A percentile compares a stretch with the other conserved stretches of the same genome.
Evolutionary conservation across 495 filamentous ascomycete genomes (phyloP).

Genomic region (Penicillium maclennaniae): DNA sequence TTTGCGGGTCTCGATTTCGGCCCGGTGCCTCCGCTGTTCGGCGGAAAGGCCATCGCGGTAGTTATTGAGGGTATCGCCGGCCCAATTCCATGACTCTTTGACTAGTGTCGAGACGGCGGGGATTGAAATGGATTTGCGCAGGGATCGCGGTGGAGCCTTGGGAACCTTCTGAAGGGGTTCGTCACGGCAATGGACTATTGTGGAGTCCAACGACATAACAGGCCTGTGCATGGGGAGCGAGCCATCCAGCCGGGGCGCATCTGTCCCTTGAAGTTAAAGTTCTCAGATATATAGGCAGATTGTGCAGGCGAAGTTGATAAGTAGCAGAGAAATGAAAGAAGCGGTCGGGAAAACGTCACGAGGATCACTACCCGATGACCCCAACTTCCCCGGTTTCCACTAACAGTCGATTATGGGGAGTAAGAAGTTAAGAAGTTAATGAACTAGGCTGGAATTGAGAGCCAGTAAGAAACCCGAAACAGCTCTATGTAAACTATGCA

Average conservation of each 20-base stretch:
- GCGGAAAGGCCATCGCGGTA: conserved; percentile 55
- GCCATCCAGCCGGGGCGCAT: conserved; percentile 23
- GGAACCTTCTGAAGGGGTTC: conserved; percentile 8
- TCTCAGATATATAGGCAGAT: neutral
- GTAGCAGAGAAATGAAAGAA: neutral
- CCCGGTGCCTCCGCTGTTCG: conserved; percentile 49
- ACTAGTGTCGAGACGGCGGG: conserved; percentile 37
- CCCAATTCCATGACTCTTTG: conserved; percentile 37
- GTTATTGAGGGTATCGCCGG: conserved; percentile 45
- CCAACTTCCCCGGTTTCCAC: conserved; percentile 7
- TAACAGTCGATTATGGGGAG: conserved; percentile 1
- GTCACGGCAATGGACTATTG: conserved; percentile 30
- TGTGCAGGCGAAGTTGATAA: conserved; percentile 5
- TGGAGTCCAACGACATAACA: conserved; percentile 36
- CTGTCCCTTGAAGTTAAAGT: conserved; percentile 1
- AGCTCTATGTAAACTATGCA: neutral
- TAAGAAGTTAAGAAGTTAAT: neutral
- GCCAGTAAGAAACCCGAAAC: neutral
- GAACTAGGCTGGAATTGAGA: neutral
- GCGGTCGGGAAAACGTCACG: conserved; percentile 28
- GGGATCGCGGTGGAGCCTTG: conserved; percentile 11
- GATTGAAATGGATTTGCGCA: conserved; percentile 30
- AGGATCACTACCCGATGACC: conserved; percentile 16
- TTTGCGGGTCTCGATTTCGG: conserved; percentile 53
- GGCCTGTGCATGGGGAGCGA: conserved; percentile 26